A percentile compares a stretch with the other conserved stretches of the same genome.
phyloP scores from a whole-genome alignment of 2,329 filamentous ascomycete species.

The Colletotrichum filicis region DNA sequence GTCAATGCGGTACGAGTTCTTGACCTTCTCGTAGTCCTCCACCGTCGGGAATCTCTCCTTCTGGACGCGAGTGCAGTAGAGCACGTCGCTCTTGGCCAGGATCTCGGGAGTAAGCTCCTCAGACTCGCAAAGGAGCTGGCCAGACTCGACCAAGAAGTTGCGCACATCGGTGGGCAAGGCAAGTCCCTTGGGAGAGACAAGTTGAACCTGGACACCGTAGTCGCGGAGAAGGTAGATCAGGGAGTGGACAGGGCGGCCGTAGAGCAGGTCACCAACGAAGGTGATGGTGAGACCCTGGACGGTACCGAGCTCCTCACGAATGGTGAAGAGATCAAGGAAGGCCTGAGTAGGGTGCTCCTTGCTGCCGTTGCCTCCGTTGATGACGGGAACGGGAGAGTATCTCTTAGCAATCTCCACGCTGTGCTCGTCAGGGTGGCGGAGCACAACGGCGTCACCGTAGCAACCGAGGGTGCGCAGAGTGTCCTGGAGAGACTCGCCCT shows the following conservation, averaged over 20 bases:
- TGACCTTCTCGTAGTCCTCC: conserved; percentile 85
- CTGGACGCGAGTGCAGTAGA: conserved; percentile 97
- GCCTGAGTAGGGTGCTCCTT: conserved; percentile 98
- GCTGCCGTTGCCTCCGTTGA: conserved; percentile 97
- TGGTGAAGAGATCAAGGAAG: conserved; percentile 97
- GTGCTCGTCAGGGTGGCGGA: conserved; percentile 87
- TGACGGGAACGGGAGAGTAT: conserved; percentile 89
- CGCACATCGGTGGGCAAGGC: conserved; percentile 80
- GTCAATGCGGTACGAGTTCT: conserved; percentile 89
- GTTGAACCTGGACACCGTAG: conserved; percentile 94
- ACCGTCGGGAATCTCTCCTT: conserved; percentile 92
- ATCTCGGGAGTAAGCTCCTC: conserved; percentile 88
- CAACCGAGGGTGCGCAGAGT: conserved; percentile 93
- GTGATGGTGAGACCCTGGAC: conserved; percentile 96
- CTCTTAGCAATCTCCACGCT: conserved; percentile 86
- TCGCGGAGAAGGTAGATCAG: conserved; percentile 93
- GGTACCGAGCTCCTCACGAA: conserved; percentile 95
- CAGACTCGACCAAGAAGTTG: conserved; percentile 76
- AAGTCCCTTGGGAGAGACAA: conserved; percentile 85
- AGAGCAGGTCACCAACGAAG: conserved; percentile 91
- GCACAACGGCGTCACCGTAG: conserved; percentile 95
- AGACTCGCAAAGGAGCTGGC: conserved; percentile 81
- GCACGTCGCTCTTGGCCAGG: conserved; percentile 84
- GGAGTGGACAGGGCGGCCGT: conserved; percentile 95
- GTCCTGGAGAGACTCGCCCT: conserved; percentile 94